Evolutionary conservation across 345 rosid species (phyloP), one percentile per base, ranked within the genome.

Genomic region (Mallotus nudiflorus): DNA sequence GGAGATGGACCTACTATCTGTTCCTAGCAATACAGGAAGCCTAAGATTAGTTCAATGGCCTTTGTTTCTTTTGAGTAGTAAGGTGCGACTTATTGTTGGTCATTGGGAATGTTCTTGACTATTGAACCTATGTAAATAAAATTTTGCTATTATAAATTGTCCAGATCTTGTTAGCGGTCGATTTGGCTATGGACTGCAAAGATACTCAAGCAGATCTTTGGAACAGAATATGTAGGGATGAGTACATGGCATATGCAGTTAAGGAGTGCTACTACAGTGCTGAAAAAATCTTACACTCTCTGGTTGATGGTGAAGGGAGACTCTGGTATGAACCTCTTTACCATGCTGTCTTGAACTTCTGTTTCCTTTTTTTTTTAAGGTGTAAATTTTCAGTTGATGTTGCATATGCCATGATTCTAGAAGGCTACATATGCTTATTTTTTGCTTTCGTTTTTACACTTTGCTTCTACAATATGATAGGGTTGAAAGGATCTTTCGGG

Each of bases 11-110:
- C 86, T 95, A 70, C 99, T 92, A 77, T 88, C 80, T 53, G 82
- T 89, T 78, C 99, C 99, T 58, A 89, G 97, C 89, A 95, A 95
- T 81, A 89, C 77, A 52, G 99, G 99, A 73, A 91, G 91, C 75
- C 85, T 95, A 73, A 78, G 84, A 83, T 85, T 95, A 73, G 97
- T 92, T 58, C 99, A 95, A 71, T 95, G 99, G 99, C 99, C 99
- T 70, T 82, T 95, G 86, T 95, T 95, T 85, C 96, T 95, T 77
- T 85, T 95, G 45, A 92, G 99, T 81, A 95, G 97, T 77, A 95
- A 95, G 97, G 99, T 95, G 55, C 45, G 66, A 40, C 66, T 68
- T 68, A 63, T 77, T 74, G 19, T 29, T 66, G 58, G 12, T 73
- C 49, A 37, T 12, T 56, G n/a, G 7, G 11, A 62, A 62, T 16